Evolutionary conservation across 495 filamentous ascomycete genomes (phyloP).

Genomic region (Penicillium argentinense): DNA sequence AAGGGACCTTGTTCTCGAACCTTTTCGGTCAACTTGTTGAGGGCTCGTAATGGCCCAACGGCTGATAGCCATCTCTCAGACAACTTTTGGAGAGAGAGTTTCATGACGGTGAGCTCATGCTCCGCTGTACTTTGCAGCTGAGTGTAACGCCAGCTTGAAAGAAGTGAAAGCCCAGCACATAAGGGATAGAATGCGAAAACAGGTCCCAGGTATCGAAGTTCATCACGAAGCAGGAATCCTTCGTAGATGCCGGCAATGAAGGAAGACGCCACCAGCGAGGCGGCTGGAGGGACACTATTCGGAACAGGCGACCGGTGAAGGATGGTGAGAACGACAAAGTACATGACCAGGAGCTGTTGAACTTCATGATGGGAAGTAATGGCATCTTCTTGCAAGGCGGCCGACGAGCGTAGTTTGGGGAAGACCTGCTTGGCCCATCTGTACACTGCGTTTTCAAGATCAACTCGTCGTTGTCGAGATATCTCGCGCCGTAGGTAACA

Average conservation of each 20-base stretch:
- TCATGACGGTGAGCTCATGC: constrained; percentile 31
- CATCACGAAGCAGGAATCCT: constrained; percentile 29
- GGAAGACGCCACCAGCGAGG: constrained; percentile 26
- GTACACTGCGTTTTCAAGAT: constrained; percentile 31
- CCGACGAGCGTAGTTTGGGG: constrained; percentile 23
- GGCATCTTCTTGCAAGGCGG: constrained; percentile 17
- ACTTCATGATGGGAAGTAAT: constrained; percentile 21
- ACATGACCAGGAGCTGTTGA: constrained; percentile 28
- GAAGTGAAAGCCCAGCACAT: constrained; percentile 24
- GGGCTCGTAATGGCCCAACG: constrained; percentile 25
- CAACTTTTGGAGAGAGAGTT: constrained; percentile 30
- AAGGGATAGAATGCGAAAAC: constrained; percentile 31
- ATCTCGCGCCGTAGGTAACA: constrained; percentile 27
- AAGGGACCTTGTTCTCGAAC: constrained; percentile 25
- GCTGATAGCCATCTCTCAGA: constrained; percentile 31
- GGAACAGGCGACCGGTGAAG: constrained; percentile 28
- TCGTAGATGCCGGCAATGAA: constrained; percentile 34
- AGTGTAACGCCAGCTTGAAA: constrained; percentile 27
- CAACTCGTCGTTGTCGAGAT: constrained; percentile 22
- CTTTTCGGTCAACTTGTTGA: constrained; percentile 31
- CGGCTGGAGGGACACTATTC: constrained; percentile 23
- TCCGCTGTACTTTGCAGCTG: constrained; percentile 27
- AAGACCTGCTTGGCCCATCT: constrained; percentile 32
- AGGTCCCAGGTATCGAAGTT: constrained; percentile 28
- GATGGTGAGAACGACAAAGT: constrained; percentile 28